Evolutionary conservation across 495 filamentous ascomycete genomes (phyloP).

Genomic region (Haplographium delicatum): DNA sequence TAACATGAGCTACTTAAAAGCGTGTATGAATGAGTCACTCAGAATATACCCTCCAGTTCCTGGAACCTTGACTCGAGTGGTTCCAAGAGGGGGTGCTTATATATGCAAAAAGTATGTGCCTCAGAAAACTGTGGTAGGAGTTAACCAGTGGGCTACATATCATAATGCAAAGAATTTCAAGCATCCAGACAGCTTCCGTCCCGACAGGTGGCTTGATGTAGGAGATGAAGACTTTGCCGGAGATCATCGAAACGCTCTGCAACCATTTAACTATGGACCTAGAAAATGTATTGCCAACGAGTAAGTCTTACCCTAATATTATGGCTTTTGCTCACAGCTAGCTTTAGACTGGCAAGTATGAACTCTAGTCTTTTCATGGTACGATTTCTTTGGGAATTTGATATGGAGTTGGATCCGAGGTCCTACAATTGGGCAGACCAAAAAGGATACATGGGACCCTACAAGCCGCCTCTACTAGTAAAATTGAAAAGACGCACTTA

Average conservation of each 20-base stretch:
- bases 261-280: slow-evolving; percentile 6
- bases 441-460: neutral
- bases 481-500: neutral
- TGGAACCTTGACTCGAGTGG: slow-evolving; percentile 52
- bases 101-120: slow-evolving; percentile 41
- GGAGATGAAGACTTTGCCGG: neutral
- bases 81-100: slow-evolving; percentile 48
- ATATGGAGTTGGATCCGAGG: neutral
- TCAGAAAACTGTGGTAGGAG: slow-evolving; percentile 42
- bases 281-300: neutral
- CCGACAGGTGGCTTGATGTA: slow-evolving; percentile 31
- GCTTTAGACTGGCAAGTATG: neutral
- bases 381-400: neutral
- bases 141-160: slow-evolving; percentile 40
- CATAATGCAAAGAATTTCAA: slow-evolving; percentile 36
- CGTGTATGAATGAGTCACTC: slow-evolving; percentile 64
- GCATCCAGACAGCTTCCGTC: slow-evolving; percentile 33
- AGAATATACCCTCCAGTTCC: slow-evolving; percentile 61
- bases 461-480: neutral
- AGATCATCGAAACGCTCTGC: slow-evolving; percentile 14
- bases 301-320: neutral
- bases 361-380: neutral
- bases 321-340: neutral
- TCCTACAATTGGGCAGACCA: neutral
- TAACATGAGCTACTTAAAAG: slow-evolving; percentile 38